These are phyloP conservation scores for Cicer arietinum DNA, from an alignment of 306 rosid genomes.

Conservation along the genomic window DNA sequence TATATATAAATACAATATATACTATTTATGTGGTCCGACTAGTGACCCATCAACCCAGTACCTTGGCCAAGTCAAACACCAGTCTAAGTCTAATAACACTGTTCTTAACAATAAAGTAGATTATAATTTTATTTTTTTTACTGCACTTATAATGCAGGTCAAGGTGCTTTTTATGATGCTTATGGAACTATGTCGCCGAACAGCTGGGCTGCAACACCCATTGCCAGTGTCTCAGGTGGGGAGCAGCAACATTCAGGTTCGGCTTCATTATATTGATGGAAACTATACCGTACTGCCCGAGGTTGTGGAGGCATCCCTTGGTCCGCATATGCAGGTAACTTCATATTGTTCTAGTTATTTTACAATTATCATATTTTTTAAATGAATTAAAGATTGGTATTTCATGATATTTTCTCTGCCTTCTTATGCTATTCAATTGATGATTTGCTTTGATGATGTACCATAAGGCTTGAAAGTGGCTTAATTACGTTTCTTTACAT, in stretches of 20 bases:
- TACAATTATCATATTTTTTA: slow-evolving; percentile 12
- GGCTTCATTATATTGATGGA: slow-evolving; percentile 97
- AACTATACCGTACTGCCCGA: slow-evolving; percentile 97
- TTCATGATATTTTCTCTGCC: slow-evolving; percentile 31
- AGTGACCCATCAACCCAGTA: too few relatives aligned
- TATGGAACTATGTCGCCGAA: slow-evolving; percentile 92
- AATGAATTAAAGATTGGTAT: slow-evolving; percentile 27
- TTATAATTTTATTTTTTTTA: slow-evolving; percentile 27
- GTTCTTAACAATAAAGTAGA: background rate
- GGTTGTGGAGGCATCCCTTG: slow-evolving; percentile 98
- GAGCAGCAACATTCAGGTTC: slow-evolving; percentile 85
- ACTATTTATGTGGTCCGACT: too few relatives aligned
- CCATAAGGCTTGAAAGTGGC: slow-evolving; percentile 15
- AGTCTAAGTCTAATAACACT: too few relatives aligned
- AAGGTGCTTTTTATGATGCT: slow-evolving; percentile 95
- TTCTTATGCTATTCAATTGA: background rate
- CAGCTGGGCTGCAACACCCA: slow-evolving; percentile 77
- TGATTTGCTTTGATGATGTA: slow-evolving; percentile 25
- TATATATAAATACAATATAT: too few relatives aligned
- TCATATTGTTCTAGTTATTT: slow-evolving; percentile 19
- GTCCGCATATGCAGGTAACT: slow-evolving; percentile 98
- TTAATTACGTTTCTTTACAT: slow-evolving; percentile 19
- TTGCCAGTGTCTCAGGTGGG: slow-evolving; percentile 98
- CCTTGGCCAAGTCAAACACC: too few relatives aligned
- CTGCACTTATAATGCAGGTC: slow-evolving; percentile 60